Evolutionary conservation across 768 basidiomycete genomes (phyloP), one percentile per base, ranked within the genome.

Genomic region (Kwoniella europaea): DNA sequence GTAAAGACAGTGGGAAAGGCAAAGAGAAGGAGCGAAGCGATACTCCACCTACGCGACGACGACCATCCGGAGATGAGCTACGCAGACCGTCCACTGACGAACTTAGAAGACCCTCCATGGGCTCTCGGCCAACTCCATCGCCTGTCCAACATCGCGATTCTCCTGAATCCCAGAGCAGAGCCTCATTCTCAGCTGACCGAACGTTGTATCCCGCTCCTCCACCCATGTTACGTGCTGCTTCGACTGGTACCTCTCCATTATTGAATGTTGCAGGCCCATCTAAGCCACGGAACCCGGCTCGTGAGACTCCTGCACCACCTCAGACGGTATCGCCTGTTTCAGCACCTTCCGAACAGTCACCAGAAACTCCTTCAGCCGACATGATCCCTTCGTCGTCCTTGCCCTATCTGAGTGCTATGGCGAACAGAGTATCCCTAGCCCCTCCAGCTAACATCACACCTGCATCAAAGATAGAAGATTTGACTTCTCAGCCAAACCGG

Each of bases 1-100:
- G 78, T 4, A 76, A 73, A 6, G 71, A 67, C 42, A 73, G 75
- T 35, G 73, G 71, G 27, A 79, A 82, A 69, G 76, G 77, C 18
- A 81, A 79, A 52, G 79, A 78, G 13, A 79, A 71, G 68, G 77
- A 79, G 27, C 24, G 69, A 54, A 58, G 61, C 20, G 61, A 65
- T 7, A 71, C 68, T 6, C 73, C 79, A 12, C 65, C 74, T 59
- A 24, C 71, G 59, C 27, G 15, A 24, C 9, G 68, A 63, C 20
- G 68, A 35, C 60, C 60, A 22, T 63, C 61, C 3, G 58, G 63
- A 4, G 63, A 63, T 42, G 43, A 69, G 57, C 67, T 67, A 42
- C 12, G 53, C 13, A 29, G 61, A 54, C 60, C 43, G 12, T 67
- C 65, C 2, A 41, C 18, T 15, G 63, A 43, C 16, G 62, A 65